A percentile compares a stretch with the other conserved stretches of the same genome.
phyloP scores from a whole-genome alignment of 2,329 filamentous ascomycete genomes.

The Fusarium sulawesiense region DNA sequence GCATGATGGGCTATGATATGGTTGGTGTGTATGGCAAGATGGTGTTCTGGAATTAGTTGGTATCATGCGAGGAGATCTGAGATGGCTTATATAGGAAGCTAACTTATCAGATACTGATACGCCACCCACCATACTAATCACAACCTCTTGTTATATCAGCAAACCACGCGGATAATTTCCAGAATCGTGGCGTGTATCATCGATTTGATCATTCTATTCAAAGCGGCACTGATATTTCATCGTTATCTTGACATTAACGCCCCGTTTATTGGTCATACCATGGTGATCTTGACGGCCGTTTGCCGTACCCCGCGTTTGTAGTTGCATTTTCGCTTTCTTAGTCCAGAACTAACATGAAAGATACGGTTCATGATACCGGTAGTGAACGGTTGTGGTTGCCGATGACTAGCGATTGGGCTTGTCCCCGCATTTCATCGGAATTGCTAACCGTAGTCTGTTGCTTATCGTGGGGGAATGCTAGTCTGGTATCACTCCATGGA shows the following conservation, averaged over 20 bases:
- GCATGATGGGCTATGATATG: background rate
- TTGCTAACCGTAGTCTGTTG: background rate
- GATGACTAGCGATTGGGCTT: background rate
- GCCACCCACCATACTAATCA: background rate
- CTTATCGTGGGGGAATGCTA: background rate
- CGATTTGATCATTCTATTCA: accelerated
- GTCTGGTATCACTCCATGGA: background rate
- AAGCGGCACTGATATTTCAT: background rate
- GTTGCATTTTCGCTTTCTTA: background rate
- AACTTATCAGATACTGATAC: background rate
- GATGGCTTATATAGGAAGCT: background rate
- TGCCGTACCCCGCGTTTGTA: constrained; percentile 9
- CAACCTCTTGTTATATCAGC: background rate
- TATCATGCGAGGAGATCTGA: background rate
- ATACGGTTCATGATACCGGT: constrained; percentile 6
- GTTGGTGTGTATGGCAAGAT: background rate
- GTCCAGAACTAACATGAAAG: background rate
- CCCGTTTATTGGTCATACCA: background rate
- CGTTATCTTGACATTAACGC: background rate
- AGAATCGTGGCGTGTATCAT: accelerated
- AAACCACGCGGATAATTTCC: background rate
- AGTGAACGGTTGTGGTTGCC: background rate
- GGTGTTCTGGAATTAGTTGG: background rate
- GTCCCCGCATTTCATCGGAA: constrained; percentile 15
- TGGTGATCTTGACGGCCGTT: background rate